phyloP scores from a whole-genome alignment of 192 early-diverging fungal genomes.

The Bifiguratus adelaidae region DNA sequence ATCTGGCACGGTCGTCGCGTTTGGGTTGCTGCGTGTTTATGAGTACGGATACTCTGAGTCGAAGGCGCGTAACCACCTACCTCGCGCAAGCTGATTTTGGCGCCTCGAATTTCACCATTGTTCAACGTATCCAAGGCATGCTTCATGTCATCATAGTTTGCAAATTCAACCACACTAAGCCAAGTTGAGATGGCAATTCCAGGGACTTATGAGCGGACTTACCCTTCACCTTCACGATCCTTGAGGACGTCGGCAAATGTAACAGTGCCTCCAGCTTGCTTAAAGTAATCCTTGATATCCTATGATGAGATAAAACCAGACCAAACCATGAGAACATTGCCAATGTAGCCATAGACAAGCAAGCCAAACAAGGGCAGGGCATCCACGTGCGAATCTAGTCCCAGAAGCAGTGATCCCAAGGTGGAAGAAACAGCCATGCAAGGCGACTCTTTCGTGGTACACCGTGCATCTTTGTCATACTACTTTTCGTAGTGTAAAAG shows the following conservation, averaged over 20 bases:
- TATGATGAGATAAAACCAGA: conserved; percentile 29
- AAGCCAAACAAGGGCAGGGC: no score
- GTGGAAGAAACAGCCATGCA: no score
- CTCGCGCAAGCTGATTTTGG: conserved; percentile 51
- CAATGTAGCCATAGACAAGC: no score
- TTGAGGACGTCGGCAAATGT: conserved; percentile 86
- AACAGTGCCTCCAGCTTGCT: conserved; percentile 91
- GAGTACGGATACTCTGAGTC: conserved; percentile 8
- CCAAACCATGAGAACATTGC: no score
- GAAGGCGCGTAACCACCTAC: conserved; percentile 25
- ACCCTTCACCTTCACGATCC: conserved; percentile 76
- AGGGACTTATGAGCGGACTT: conserved; percentile 7
- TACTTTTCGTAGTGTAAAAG: no score
- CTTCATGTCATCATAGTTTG: conserved; percentile 66
- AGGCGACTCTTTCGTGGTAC: no score
- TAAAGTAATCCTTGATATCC: conserved; percentile 95
- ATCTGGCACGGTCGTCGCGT: conserved; percentile 15
- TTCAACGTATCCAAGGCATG: conserved; percentile 80
- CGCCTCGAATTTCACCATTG: conserved; percentile 58
- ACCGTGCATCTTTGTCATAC: no score
- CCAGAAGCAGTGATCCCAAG: no score
- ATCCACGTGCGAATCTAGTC: no score
- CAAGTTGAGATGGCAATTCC: background rate
- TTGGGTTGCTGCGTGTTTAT: conserved; percentile 2
- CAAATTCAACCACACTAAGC: conserved; percentile 83